phyloP scores from a whole-genome alignment of 495 filamentous ascomycete genomes.

The Penicillium subrubescens region DNA sequence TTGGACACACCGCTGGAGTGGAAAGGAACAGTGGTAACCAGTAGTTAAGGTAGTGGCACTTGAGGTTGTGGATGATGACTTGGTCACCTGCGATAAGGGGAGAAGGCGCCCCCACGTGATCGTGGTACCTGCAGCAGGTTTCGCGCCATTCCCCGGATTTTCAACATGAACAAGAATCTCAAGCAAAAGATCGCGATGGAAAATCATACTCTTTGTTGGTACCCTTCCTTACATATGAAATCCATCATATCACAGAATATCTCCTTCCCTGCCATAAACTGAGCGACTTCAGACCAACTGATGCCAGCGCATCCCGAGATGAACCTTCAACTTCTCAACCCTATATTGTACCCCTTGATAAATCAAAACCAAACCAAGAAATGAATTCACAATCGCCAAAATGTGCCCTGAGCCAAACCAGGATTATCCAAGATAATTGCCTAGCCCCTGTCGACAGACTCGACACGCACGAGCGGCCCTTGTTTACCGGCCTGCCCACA shows the following conservation, averaged over 20 bases:
- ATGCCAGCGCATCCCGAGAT: neutral
- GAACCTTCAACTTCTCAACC: neutral
- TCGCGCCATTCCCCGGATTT: neutral
- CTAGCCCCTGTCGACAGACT: neutral
- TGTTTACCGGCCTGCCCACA: conserved; percentile 24
- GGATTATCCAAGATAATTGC: neutral
- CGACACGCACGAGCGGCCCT: conserved; percentile 12
- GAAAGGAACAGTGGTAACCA: neutral
- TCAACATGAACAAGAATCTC: neutral
- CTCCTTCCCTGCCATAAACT: neutral
- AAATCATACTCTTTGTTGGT: neutral
- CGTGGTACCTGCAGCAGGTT: conserved; percentile 9
- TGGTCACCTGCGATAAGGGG: neutral
- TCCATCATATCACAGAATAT: neutral
- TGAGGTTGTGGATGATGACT: neutral
- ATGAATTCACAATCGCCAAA: neutral
- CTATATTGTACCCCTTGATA: neutral
- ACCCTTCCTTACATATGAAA: neutral
- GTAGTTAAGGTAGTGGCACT: neutral
- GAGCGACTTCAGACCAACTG: neutral
- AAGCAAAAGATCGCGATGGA: neutral
- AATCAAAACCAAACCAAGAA: neutral
- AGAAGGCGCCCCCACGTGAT: neutral
- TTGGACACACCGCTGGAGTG: neutral
- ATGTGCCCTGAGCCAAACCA: neutral